phyloP scores from a whole-genome alignment of 345 rosid species.

The Eucalyptus cloeziana region DNA sequence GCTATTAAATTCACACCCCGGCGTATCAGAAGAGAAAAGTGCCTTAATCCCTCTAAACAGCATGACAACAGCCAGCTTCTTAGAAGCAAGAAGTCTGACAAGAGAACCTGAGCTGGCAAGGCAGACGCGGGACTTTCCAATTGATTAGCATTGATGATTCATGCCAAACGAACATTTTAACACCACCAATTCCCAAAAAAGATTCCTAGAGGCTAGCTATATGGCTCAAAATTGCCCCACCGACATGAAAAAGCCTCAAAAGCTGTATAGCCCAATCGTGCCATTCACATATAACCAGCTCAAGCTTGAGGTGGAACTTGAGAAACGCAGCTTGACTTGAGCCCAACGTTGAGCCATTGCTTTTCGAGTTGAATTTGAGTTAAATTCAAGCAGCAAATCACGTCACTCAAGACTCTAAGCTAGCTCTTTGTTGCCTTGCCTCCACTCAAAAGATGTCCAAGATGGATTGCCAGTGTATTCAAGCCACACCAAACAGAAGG shows the following conservation, averaged over 20 bases:
- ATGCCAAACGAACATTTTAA: background rate
- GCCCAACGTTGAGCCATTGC: background rate
- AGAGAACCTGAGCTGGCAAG: background rate
- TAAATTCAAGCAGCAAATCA: background rate
- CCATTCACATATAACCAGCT: background rate
- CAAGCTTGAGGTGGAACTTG: background rate
- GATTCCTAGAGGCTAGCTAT: background rate
- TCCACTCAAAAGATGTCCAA: background rate
- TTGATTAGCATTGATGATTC: background rate
- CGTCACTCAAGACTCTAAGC: background rate
- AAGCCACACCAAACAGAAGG: too few species aligned
- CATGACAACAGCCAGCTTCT: background rate
- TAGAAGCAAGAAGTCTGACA: background rate
- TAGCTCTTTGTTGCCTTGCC: background rate
- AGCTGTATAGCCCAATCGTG: background rate
- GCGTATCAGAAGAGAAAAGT: background rate
- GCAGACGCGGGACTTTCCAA: background rate
- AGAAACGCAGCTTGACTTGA: background rate
- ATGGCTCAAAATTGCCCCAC: background rate
- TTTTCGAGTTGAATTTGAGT: background rate
- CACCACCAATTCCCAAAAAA: background rate
- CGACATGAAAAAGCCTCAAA: background rate
- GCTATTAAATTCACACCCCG: too few species aligned
- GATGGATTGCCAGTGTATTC: background rate
- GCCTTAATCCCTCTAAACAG: background rate